These are phyloP conservation scores for Digitaria exilis DNA, from an alignment of 202 grass and related monocot species.

Conservation along the genomic window DNA sequence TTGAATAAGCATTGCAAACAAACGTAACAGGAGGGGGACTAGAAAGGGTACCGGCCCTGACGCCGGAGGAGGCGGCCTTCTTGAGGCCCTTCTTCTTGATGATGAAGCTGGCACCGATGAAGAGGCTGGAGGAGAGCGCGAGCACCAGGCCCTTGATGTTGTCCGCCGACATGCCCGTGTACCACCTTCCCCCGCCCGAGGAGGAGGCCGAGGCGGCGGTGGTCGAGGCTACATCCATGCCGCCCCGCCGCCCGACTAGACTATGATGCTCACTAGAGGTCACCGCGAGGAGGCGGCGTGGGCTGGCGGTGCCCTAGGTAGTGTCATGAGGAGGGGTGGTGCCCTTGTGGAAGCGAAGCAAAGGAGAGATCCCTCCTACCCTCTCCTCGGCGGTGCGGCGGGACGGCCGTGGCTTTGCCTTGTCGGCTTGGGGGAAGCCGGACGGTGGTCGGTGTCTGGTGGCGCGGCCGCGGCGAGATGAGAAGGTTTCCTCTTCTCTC, in stretches of 20 bases:
- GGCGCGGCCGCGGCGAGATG: slow-evolving; percentile 17
- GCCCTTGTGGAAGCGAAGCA: neutral
- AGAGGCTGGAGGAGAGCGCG: slow-evolving; percentile 70
- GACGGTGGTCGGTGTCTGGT: slow-evolving; percentile 1
- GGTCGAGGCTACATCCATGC: slow-evolving; percentile 37
- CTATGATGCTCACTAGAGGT: neutral
- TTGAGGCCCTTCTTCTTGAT: slow-evolving; percentile 81
- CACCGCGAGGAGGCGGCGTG: neutral
- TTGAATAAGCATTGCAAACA: neutral
- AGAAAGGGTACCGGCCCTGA: slow-evolving; percentile 51
- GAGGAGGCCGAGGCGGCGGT: slow-evolving; percentile 2
- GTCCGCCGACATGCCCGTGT: slow-evolving; percentile 65
- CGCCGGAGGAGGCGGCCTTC: slow-evolving; percentile 59
- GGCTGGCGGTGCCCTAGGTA: slow-evolving; percentile 13
- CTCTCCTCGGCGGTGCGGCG: neutral
- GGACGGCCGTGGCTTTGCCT: neutral
- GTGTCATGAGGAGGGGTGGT: neutral
- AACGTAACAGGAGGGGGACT: neutral
- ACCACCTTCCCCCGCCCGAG: slow-evolving; percentile 42
- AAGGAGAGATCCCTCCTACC: slow-evolving; percentile 21
- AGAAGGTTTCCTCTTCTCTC: neutral
- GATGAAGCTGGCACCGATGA: slow-evolving; percentile 80
- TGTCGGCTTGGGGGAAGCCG: neutral
- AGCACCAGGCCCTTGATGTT: slow-evolving; percentile 68
- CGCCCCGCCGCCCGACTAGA: neutral